Base-by-base conservation (phyloP, 805 yeast genomes). In the Metschnikowia baotianmanensis region DNA sequence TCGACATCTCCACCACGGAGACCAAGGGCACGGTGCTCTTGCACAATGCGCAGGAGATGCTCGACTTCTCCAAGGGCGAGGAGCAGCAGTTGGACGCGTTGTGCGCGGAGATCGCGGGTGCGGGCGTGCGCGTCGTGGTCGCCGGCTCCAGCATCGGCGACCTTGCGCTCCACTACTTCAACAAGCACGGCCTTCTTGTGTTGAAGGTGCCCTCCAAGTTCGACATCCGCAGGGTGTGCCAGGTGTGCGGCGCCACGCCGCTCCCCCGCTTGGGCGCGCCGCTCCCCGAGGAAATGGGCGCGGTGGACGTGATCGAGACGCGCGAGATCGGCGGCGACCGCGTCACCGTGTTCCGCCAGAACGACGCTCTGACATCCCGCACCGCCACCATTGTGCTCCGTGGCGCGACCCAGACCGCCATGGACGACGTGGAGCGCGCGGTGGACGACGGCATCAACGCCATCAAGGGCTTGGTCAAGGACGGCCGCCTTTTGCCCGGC, bases 211-310 rank as follows among this genome's bases (percentile, higher is more conserved):
- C 95, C 47, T 84, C 95, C 50, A 93, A 93, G 62, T 93, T 93
- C 57, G 99, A 93, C 57, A 68, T 93, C 47, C 83, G 97, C 72
- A 82, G 99, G 63, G 73, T 93, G 46, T 85, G 95, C 58, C 84
- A 96, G 62, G 98, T 93, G 13, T 90, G 96, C 65, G 98, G 98
- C 35, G 97, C 97, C 31, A 85, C 97, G 20, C 97, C 98, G 43
- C 74, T 91, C 59, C 91, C 96, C 38, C 77, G 96, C 63, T 74
- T 90, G 43, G 96, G 96, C 50, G 95, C 96, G 2, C 97, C 97
- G 53, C 78, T 86, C 68, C 91, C 96, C 16, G 96, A 90, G 57
- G 97, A 91, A 66, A 78, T 87, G 73, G 99, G 99, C 40, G 59
- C 75, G 31, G 78, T 93, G 46, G 99, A 91, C 60, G 63, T 83